A percentile compares a stretch with the other conserved stretches of the same genome.
These are phyloP conservation scores for Paragyromitra xinjiangensis DNA, from an alignment of 495 filamentous ascomycete genomes.

Conservation along the genomic window DNA sequence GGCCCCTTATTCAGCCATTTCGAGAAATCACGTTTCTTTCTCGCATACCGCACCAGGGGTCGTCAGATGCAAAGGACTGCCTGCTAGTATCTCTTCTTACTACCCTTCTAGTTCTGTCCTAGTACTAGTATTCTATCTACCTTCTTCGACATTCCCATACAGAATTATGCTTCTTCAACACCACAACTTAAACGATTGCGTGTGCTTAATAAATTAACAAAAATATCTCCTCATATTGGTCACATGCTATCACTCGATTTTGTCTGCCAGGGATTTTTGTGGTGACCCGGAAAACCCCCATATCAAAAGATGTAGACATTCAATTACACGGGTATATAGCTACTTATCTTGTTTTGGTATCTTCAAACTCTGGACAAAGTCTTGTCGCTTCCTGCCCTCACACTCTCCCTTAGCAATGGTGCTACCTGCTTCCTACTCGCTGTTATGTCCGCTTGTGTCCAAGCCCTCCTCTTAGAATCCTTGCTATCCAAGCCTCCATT, in stretches of 20 bases:
- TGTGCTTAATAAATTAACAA: no score
- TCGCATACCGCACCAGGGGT: no score
- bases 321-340: neutral
- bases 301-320: neutral
- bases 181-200: no score
- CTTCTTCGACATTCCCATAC: no score
- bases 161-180: no score
- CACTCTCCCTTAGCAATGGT: slow-evolving; percentile 72
- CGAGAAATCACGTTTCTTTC: no score
- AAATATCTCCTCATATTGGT: no score
- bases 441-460: slow-evolving; percentile 72
- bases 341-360: slow-evolving; percentile 2
- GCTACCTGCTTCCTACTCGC: slow-evolving; percentile 90
- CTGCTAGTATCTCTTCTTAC: neutral
- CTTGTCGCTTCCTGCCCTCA: slow-evolving; percentile 17
- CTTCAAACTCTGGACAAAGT: slow-evolving; percentile 34
- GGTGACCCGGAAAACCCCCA: no score
- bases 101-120: neutral
- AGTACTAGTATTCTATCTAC: no score
- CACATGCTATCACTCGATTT: neutral
- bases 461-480: slow-evolving; percentile 64
- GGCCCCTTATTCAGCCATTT: no score
- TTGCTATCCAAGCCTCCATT: slow-evolving; percentile 55
- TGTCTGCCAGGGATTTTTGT: neutral
- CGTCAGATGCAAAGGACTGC: neutral